Percentiles rank a stretch among this genome's conserved stretches.
Evolutionary conservation across 768 basidiomycete genomes (phyloP).

Genomic region (Cyathus striatus): DNA sequence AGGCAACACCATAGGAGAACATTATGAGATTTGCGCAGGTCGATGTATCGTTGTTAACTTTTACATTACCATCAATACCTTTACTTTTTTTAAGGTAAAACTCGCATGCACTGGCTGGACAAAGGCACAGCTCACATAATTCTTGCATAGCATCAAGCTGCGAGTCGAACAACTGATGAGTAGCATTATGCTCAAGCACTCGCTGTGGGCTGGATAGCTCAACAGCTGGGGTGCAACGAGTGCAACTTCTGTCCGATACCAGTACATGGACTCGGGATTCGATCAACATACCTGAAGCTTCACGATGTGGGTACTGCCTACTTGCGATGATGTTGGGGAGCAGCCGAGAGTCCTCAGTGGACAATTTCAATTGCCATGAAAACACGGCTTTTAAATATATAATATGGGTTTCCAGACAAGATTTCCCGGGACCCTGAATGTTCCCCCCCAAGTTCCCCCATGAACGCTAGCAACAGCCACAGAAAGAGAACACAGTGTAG

Average conservation of each 20-base stretch:
- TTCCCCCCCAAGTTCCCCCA: too few species aligned
- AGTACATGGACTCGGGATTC: constrained; percentile 2
- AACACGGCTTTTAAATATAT: constrained; percentile 16
- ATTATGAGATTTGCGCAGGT: constrained; percentile 11
- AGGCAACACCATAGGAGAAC: constrained; percentile 12
- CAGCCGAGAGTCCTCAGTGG: constrained; percentile 7
- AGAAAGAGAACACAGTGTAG: too few species aligned
- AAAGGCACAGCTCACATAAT: constrained; percentile 20
- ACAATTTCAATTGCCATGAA: constrained; percentile 12
- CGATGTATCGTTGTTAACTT: constrained; percentile 10
- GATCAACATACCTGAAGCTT: constrained; percentile 8
- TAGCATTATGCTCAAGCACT: constrained; percentile 18
- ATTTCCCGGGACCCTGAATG: constrained; percentile 14
- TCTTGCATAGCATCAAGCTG: constrained; percentile 5
- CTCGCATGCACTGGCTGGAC: constrained; percentile 11
- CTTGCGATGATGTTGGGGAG: constrained; percentile 11
- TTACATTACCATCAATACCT: constrained; percentile 8
- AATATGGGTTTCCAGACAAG: constrained; percentile 13
- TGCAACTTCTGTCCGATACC: constrained; percentile 7
- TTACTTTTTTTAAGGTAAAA: constrained; percentile 16
- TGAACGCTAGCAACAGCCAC: too few species aligned
- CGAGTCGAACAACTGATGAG: constrained; percentile 19
- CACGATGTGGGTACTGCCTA: constrained; percentile 12
- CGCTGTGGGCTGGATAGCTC: constrained; percentile 11
- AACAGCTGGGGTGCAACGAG: constrained; percentile 7